Conservation (phyloP, 2,329 filamentous ascomycete genomes). For the Colletotrichum cuscutae region DNA sequence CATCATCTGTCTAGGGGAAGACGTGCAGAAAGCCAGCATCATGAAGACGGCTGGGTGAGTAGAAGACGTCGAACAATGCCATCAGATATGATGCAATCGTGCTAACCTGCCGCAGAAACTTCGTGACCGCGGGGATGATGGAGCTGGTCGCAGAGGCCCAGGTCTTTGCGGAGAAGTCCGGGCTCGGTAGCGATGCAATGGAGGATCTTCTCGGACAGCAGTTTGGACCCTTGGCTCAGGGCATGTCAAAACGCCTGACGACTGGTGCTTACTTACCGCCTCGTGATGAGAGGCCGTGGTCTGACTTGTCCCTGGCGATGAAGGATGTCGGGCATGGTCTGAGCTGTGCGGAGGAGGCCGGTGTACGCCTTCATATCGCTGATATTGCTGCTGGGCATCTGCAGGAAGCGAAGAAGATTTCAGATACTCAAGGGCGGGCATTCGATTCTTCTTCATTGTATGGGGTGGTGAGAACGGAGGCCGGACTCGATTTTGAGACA, state of each 20-base stretch:
- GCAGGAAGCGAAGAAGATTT: slow-evolving; percentile 52
- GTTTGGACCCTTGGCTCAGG: slow-evolving; percentile 49
- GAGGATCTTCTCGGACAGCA: slow-evolving; percentile 55
- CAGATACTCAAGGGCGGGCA: slow-evolving; percentile 44
- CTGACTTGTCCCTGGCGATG: slow-evolving; percentile 59
- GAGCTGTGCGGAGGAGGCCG: slow-evolving; percentile 50
- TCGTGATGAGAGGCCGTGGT: slow-evolving; percentile 51
- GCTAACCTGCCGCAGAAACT: slow-evolving; percentile 48
- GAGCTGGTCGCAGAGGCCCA: slow-evolving; percentile 60
- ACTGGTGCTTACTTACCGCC: slow-evolving; percentile 50
- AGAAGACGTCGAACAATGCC: no score
- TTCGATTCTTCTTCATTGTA: slow-evolving; percentile 64
- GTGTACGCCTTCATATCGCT: slow-evolving; percentile 51
- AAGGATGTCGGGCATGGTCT: slow-evolving; percentile 64
- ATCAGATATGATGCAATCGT: no score
- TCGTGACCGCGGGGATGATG: slow-evolving; percentile 60
- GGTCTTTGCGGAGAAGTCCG: slow-evolving; percentile 57
- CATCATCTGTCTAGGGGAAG: slow-evolving; percentile 54
- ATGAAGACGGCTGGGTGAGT: slow-evolving; percentile 59
- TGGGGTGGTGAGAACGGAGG: slow-evolving; percentile 54
- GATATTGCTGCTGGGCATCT: slow-evolving; percentile 56
- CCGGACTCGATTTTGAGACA: slow-evolving; percentile 56
- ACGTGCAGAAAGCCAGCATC: slow-evolving; percentile 54
- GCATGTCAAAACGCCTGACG: slow-evolving; percentile 50
- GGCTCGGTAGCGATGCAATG: slow-evolving; percentile 50